A percentile compares a stretch with the other conserved stretches of the same genome.
Conservation (phyloP, 202 grass and related monocot genomes). For the Sporobolus alterniflorus region DNA sequence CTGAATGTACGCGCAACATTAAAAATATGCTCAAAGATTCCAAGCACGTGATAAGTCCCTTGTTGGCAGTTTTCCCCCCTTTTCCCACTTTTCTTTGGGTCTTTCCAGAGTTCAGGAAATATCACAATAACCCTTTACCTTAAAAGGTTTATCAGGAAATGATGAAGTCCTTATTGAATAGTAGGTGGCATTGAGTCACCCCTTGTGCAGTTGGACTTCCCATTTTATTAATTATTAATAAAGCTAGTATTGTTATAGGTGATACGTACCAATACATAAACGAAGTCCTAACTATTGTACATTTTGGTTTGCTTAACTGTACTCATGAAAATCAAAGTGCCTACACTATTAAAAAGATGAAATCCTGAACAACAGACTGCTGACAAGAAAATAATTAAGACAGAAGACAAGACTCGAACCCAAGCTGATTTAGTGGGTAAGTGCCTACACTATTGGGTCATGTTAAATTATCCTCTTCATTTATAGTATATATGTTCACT, state of each 20-base stretch:
- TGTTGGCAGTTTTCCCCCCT: background rate
- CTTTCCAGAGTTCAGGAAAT: background rate
- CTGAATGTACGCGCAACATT: background rate
- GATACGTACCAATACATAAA: background rate
- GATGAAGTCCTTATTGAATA: background rate
- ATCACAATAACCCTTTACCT: background rate
- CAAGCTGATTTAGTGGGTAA: too few relatives aligned
- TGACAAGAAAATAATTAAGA: too few relatives aligned
- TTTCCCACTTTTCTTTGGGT: background rate
- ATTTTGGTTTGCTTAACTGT: background rate
- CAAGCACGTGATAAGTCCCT: background rate
- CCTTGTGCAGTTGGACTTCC: background rate
- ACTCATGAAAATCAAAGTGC: background rate
- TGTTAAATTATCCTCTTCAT: background rate
- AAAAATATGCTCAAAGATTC: background rate
- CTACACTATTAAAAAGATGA: too few relatives aligned
- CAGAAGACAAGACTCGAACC: too few relatives aligned
- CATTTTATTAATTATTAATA: background rate
- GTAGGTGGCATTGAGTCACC: background rate
- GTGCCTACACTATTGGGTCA: background rate
- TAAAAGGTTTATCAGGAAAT: background rate
- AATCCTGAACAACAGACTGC: too few relatives aligned
- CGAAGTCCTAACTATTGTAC: background rate
- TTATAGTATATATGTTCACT: background rate
- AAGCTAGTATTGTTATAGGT: background rate